Evolutionary conservation across 768 basidiomycete genomes (phyloP).

Genomic region (Calocybe cyanea): DNA sequence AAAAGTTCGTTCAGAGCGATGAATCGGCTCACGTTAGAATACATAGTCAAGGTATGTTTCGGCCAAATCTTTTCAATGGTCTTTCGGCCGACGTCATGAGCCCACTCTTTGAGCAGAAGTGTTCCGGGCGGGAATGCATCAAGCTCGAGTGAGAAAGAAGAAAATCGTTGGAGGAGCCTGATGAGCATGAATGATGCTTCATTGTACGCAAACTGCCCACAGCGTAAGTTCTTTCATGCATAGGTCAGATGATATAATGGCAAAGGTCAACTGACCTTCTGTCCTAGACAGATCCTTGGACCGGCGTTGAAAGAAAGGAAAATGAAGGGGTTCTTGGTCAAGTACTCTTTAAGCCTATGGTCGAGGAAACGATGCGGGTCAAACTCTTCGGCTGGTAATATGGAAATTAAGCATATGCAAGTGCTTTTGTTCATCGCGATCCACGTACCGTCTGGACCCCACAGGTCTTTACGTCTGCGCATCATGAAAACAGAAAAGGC

Average conservation of each 20-base stretch:
- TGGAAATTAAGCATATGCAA: background rate
- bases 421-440: background rate
- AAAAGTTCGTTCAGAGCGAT: background rate
- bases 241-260: too few species aligned
- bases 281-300: conserved; percentile 58
- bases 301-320: conserved; percentile 67
- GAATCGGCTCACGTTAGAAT: conserved; percentile 37
- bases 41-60: too few species aligned
- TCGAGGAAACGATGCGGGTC: conserved; percentile 74
- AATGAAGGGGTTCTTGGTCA: conserved; percentile 62
- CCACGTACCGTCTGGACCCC: conserved; percentile 64
- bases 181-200: too few species aligned
- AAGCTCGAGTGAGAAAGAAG: too few species aligned
- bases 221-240: too few species aligned
- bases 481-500: conserved; percentile 59
- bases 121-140: too few species aligned
- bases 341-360: conserved; percentile 55
- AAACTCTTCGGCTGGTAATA: conserved; percentile 63
- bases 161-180: too few species aligned
- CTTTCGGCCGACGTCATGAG: too few species aligned
- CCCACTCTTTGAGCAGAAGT: too few species aligned
- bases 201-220: conserved; percentile 48
- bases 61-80: too few species aligned
- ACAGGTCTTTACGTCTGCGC: conserved; percentile 63
- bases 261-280: conserved; percentile 34